phyloP scores from a whole-genome alignment of 2,329 filamentous ascomycete species.

The Sporothrix luriei region DNA sequence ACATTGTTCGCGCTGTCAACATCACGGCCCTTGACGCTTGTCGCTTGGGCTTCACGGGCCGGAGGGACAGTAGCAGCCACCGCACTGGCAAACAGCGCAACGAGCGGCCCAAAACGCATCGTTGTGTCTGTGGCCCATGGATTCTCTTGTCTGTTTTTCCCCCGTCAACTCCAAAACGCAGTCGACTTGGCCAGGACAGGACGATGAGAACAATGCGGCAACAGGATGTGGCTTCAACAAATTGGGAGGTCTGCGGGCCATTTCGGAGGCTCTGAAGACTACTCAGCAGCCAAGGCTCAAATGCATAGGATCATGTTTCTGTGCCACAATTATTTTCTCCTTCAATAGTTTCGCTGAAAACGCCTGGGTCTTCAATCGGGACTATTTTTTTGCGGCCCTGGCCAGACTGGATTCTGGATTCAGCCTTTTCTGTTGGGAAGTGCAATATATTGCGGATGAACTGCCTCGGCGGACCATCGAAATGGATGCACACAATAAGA shows the following conservation, averaged over 20 bases:
- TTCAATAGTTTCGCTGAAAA: neutral
- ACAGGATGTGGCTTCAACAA: neutral
- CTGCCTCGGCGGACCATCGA: neutral
- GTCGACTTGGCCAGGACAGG: neutral
- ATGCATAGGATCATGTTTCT: neutral
- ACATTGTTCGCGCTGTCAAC: neutral
- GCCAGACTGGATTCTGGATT: neutral
- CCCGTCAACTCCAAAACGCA: neutral
- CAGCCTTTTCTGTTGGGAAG: conserved; percentile 26
- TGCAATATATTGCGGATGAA: conserved; percentile 32
- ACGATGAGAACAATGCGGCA: neutral
- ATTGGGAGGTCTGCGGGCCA: neutral
- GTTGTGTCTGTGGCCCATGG: conserved; percentile 21
- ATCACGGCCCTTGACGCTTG: neutral
- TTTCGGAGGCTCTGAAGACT: neutral
- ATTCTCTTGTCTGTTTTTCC: neutral
- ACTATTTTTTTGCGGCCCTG: neutral
- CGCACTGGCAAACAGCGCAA: conserved; percentile 25
- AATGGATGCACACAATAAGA: neutral
- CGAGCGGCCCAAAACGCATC: conserved; percentile 30
- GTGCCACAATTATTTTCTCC: neutral
- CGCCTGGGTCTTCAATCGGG: neutral
- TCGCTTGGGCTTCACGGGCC: neutral
- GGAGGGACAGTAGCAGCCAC: neutral
- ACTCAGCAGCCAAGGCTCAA: neutral